These are phyloP conservation scores for Thalassiosira livingstoniorum DNA, from an alignment of 352 stramenopile species.

Conservation along the genomic window DNA sequence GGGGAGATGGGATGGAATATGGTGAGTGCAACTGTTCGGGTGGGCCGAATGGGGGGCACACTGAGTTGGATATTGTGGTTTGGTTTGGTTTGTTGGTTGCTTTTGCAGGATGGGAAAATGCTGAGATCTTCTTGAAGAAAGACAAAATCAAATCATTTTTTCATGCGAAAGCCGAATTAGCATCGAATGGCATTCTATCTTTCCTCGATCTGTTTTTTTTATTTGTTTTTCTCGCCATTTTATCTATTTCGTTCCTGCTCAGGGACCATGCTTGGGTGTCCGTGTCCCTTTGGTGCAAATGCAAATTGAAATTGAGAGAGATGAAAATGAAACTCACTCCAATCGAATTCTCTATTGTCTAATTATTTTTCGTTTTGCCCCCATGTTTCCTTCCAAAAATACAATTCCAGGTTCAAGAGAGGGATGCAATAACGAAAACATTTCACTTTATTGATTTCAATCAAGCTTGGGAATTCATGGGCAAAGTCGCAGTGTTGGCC, in stretches of 20 bases:
- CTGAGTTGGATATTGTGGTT: not conserved
- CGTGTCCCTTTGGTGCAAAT: no score
- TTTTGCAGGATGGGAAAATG: not conserved
- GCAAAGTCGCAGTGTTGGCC: slow-evolving; percentile 68
- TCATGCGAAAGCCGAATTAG: no score
- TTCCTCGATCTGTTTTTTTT: no score
- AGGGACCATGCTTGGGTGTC: no score
- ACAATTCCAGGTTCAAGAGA: not conserved
- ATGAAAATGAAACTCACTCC: not conserved
- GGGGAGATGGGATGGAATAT: slow-evolving; percentile 4
- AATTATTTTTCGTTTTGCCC: not conserved
- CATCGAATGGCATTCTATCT: no score
- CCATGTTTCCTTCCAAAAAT: no score
- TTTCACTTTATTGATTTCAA: slow-evolving; percentile 83
- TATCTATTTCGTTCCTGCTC: no score
- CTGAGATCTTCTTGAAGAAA: not conserved
- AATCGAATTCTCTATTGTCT: not conserved
- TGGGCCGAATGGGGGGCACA: not conserved
- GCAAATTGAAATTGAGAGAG: no score
- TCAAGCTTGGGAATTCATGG: slow-evolving; percentile 84
- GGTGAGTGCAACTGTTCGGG: not conserved
- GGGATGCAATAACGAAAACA: slow-evolving; percentile 77
- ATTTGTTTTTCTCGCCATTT: no score
- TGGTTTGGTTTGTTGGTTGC: not conserved
- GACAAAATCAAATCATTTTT: no score